Percentiles rank a stretch among this genome's conserved stretches.
Evolutionary conservation across 2,329 filamentous ascomycete genomes (phyloP).

Genomic region (Cucurbitaria berberidis): DNA sequence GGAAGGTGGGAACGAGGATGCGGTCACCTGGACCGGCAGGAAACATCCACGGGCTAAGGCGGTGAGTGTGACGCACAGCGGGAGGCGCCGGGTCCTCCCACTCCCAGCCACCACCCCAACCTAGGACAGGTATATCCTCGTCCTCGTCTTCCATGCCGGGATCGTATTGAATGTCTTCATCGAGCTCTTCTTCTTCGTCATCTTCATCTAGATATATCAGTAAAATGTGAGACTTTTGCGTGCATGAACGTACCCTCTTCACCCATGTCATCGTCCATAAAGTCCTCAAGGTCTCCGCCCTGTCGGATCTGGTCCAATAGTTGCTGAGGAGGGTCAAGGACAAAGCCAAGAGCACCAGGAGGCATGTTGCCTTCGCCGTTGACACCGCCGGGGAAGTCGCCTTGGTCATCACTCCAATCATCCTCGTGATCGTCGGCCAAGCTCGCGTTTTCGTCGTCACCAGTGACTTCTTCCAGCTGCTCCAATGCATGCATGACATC

Average conservation of each 20-base stretch:
- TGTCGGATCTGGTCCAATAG: constrained; percentile 51
- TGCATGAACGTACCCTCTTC: constrained; percentile 62
- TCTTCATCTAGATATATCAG: constrained; percentile 56
- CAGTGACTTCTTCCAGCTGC: constrained; percentile 53
- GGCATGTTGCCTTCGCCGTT: constrained; percentile 63
- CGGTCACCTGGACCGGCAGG: constrained; percentile 59
- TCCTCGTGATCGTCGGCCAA: constrained; percentile 49
- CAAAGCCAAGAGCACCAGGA: constrained; percentile 45
- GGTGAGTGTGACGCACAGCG: constrained; percentile 56
- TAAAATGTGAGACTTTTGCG: constrained; percentile 4
- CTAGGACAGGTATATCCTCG: constrained; percentile 48
- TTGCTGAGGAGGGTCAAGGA: constrained; percentile 46
- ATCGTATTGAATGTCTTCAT: constrained; percentile 67
- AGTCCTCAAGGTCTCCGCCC: constrained; percentile 57
- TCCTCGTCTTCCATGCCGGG: constrained; percentile 58
- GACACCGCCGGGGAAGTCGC: constrained; percentile 49
- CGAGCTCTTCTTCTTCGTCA: constrained; percentile 73
- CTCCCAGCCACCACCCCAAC: constrained; percentile 61
- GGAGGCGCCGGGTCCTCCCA: constrained; percentile 55
- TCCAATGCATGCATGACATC: constrained; percentile 46
- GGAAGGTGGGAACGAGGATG: constrained; percentile 53
- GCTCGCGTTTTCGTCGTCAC: constrained; percentile 56
- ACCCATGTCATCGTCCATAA: constrained; percentile 64
- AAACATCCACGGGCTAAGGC: constrained; percentile 66
- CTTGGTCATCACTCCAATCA: constrained; percentile 56